These are phyloP conservation scores for Micractinium sp. DNA, from an alignment of 139 green algal species.

Conservation along the genomic window DNA sequence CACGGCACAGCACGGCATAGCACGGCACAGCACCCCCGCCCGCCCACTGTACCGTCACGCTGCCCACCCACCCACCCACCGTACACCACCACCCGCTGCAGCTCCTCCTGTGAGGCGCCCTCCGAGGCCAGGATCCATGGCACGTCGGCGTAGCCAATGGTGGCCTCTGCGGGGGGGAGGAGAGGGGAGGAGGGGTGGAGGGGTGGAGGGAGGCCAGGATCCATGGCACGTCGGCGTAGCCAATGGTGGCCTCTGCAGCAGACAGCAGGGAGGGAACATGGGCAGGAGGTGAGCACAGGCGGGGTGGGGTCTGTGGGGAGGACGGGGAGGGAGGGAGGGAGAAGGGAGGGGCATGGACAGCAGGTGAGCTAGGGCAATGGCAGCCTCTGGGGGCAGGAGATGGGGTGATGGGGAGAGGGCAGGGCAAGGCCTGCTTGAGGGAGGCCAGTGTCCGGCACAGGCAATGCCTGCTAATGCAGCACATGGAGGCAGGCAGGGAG, in stretches of 20 bases:
- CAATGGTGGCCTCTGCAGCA: constrained; percentile 9
- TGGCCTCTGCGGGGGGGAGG: not conserved
- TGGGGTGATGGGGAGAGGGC: too few species aligned
- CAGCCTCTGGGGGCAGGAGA: too few species aligned
- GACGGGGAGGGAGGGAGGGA: too few species aligned
- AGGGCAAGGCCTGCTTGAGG: not conserved
- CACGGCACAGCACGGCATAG: constrained; percentile 3
- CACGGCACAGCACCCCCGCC: not conserved
- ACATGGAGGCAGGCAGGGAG: too few species aligned
- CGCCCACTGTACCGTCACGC: too few species aligned
- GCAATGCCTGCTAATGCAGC: not conserved
- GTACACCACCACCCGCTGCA: constrained; percentile 45
- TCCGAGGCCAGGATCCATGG: constrained; percentile 52
- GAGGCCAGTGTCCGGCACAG: too few species aligned
- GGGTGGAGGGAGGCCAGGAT: constrained; percentile 22
- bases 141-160: constrained; percentile 43
- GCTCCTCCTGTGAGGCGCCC: constrained; percentile 10
- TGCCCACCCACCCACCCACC: not conserved
- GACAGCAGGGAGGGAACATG: too few species aligned
- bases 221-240: constrained; percentile 56
- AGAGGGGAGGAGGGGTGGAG: not conserved
- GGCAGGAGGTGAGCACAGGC: too few species aligned
- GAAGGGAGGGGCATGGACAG: not conserved
- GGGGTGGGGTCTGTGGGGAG: too few species aligned
- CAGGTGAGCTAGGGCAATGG: too few species aligned